phyloP scores from a whole-genome alignment of 2,329 filamentous ascomycete species.

The Alternaria sp. region DNA sequence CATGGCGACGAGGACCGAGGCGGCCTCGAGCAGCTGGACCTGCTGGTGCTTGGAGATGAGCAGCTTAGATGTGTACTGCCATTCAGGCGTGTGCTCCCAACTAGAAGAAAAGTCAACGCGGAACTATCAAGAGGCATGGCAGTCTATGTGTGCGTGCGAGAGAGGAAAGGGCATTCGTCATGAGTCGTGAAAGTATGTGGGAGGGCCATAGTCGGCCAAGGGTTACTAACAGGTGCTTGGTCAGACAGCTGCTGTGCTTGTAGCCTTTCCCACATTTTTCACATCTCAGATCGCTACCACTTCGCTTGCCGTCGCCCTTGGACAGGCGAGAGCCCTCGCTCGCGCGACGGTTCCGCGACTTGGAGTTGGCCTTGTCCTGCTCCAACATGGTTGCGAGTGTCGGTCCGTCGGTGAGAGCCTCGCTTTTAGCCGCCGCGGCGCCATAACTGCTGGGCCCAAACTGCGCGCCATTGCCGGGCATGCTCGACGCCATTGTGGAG shows the following conservation, averaged over 20 bases:
- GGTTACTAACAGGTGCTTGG: slow-evolving; percentile 98
- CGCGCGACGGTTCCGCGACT: slow-evolving; percentile 65
- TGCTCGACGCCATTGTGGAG: slow-evolving; percentile 70
- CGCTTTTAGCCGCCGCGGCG: slow-evolving; percentile 53
- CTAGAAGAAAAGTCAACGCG: slow-evolving; percentile 61
- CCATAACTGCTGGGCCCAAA: slow-evolving; percentile 47
- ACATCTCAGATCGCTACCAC: slow-evolving; percentile 87
- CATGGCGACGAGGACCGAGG: slow-evolving; percentile 95
- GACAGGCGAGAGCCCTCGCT: slow-evolving; percentile 85
- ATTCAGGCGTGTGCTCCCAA: slow-evolving; percentile 99
- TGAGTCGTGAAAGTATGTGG: slow-evolving; percentile 52
- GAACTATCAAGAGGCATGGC: slow-evolving; percentile 22
- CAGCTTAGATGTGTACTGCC: slow-evolving; percentile 95
- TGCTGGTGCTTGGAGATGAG: slow-evolving; percentile 99
- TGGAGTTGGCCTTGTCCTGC: slow-evolving; percentile 57
- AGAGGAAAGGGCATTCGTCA: slow-evolving; percentile 46
- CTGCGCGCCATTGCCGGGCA: slow-evolving; percentile 61
- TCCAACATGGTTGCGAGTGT: slow-evolving; percentile 58
- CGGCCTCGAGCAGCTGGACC: slow-evolving; percentile 94
- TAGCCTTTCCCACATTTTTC: slow-evolving; percentile 99
- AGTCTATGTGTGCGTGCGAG: slow-evolving; percentile 17
- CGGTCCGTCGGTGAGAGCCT: slow-evolving; percentile 72
- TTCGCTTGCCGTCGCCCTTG: slow-evolving; percentile 81
- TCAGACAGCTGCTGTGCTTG: slow-evolving; percentile 99
- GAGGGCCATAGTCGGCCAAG: slow-evolving; percentile 52